These are phyloP conservation scores for Bipolaris oryzae DNA, from an alignment of 2,329 filamentous ascomycete species.

Conservation along the genomic window DNA sequence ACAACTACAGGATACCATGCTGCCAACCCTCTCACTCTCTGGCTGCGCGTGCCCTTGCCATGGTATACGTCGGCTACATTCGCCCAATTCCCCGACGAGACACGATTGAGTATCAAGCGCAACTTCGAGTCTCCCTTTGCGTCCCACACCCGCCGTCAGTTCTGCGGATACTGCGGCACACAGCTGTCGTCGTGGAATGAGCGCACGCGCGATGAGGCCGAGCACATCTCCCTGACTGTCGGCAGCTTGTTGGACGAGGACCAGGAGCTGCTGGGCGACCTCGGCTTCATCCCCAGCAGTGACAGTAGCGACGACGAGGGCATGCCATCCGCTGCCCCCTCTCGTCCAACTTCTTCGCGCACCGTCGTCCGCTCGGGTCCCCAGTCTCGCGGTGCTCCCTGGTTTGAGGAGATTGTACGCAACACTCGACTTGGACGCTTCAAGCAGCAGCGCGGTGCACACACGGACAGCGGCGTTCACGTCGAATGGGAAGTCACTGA, in stretches of 20 bases:
- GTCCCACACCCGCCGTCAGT: constrained; percentile 70
- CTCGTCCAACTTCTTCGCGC: constrained; percentile 18
- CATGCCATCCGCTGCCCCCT: constrained; percentile 24
- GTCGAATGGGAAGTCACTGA: constrained; percentile 88
- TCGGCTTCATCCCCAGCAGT: constrained; percentile 68
- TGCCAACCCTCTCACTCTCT: constrained; percentile 76
- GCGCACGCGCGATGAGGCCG: constrained; percentile 69
- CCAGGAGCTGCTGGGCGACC: constrained; percentile 72
- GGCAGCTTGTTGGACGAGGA: constrained; percentile 76
- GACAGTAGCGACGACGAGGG: constrained; percentile 40
- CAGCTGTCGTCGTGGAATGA: constrained; percentile 85
- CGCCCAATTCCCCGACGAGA: constrained; percentile 79
- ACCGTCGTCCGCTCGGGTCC: constrained; percentile 29
- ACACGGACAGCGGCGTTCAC: constrained; percentile 67
- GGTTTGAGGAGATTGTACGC: constrained; percentile 83
- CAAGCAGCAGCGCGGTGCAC: constrained; percentile 65
- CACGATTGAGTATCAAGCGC: constrained; percentile 52
- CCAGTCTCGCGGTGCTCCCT: constrained; percentile 68
- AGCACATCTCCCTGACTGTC: constrained; percentile 82
- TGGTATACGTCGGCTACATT: constrained; percentile 81
- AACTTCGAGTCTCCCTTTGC: constrained; percentile 50
- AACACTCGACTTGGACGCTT: constrained; percentile 74
- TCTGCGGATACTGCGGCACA: constrained; percentile 92
- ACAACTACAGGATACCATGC: constrained; percentile 62
- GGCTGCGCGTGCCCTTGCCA: constrained; percentile 78